Conservation (phyloP, 2,329 filamentous ascomycete genomes). For the Pyrenophora seminiperda region DNA sequence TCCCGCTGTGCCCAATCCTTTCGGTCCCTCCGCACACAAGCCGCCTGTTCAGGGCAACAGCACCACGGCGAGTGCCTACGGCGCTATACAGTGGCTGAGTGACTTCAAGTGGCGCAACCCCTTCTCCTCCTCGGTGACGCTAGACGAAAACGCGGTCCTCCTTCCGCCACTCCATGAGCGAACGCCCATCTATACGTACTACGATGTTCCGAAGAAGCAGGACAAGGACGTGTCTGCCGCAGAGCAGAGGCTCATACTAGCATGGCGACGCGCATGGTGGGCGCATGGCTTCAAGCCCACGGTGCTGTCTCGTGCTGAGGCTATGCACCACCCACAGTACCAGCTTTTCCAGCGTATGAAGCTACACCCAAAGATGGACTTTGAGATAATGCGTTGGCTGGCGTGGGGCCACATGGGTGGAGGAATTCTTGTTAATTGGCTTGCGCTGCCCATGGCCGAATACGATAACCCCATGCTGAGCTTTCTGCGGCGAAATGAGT, state of each 20-base stretch:
- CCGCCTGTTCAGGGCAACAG: conserved; percentile 80
- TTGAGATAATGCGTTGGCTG: conserved; percentile 81
- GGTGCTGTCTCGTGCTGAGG: conserved; percentile 78
- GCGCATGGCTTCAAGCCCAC: conserved; percentile 87
- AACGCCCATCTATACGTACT: conserved; percentile 87
- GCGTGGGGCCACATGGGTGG: conserved; percentile 92
- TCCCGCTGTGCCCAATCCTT: conserved; percentile 62
- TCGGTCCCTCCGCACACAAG: conserved; percentile 71
- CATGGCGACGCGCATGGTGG: conserved; percentile 95
- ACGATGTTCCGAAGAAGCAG: conserved; percentile 70
- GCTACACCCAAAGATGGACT: conserved; percentile 41
- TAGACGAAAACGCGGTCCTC: conserved; percentile 82
- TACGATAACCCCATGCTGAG: conserved; percentile 73
- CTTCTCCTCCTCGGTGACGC: conserved; percentile 78
- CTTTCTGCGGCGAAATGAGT: conserved; percentile 76
- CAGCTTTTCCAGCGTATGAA: conserved; percentile 64
- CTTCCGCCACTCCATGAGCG: conserved; percentile 76
- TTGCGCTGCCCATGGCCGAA: conserved; percentile 82
- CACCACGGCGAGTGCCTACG: conserved; percentile 60
- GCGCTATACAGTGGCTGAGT: conserved; percentile 81
- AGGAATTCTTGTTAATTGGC: conserved; percentile 77
- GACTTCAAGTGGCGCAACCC: conserved; percentile 91
- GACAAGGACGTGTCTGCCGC: conserved; percentile 69
- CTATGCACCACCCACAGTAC: conserved; percentile 81
- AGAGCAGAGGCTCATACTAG: conserved; percentile 77